A percentile compares a stretch with the other conserved stretches of the same genome.
These are phyloP conservation scores for Begonia masoniana DNA, from an alignment of 306 rosid genomes.

Conservation along the genomic window DNA sequence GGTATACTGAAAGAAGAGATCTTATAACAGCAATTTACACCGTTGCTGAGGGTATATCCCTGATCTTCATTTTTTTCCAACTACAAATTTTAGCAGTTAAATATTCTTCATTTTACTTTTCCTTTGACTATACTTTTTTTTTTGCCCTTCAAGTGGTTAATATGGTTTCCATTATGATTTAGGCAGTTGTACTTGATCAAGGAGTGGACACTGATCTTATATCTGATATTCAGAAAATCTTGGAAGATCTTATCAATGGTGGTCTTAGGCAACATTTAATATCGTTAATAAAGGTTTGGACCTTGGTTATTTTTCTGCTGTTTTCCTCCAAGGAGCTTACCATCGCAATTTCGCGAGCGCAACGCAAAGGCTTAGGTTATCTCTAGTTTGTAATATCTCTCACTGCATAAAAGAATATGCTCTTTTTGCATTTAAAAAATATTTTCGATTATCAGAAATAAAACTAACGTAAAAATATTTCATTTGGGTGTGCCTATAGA, in stretches of 20 bases:
- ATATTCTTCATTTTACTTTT: neutral
- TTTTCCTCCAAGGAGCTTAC: neutral
- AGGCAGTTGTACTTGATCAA: constrained; percentile 96
- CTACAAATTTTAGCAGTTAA: constrained; percentile 6
- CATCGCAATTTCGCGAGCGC: too few species aligned
- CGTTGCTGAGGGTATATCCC: constrained; percentile 61
- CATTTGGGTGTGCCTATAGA: too few species aligned
- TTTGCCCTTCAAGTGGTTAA: constrained; percentile 1
- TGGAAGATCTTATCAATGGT: constrained; percentile 68
- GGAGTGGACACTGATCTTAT: constrained; percentile 69
- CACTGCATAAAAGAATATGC: too few species aligned
- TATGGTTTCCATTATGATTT: constrained; percentile 13
- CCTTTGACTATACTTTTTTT: constrained; percentile 1
- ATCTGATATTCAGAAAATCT: constrained; percentile 66
- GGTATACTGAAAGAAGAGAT: constrained; percentile 96
- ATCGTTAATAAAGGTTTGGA: constrained; percentile 74
- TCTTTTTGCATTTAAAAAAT: too few species aligned
- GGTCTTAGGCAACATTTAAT: constrained; percentile 81
- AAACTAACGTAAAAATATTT: too few species aligned
- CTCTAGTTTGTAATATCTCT: too few species aligned
- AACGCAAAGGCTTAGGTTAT: too few species aligned
- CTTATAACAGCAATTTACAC: constrained; percentile 73
- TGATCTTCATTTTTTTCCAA: constrained; percentile 8
- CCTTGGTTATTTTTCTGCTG: constrained; percentile 1
- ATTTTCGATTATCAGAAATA: too few species aligned